phyloP scores from a whole-genome alignment of 371 early-diverging fungal species.

The Mortierella sp. region DNA sequence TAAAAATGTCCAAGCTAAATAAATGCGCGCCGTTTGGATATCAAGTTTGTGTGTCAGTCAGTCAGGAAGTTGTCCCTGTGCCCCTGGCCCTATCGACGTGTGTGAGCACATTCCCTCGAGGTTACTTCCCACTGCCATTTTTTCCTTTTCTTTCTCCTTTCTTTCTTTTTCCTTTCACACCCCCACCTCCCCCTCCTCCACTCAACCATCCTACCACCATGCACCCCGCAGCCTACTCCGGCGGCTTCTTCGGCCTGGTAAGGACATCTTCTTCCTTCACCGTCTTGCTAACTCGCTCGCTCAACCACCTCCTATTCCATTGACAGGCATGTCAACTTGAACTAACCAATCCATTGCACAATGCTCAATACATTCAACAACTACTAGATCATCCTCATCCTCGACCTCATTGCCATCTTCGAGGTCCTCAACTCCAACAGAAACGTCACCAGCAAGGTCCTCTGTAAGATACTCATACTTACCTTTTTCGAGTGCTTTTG shows the following conservation, averaged over 20 bases:
- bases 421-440: constrained; percentile 74
- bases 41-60: not conserved
- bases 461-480: constrained; percentile 31
- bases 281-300: not conserved
- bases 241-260: constrained; percentile 51
- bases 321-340: not conserved
- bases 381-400: constrained; percentile 63
- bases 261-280: not conserved
- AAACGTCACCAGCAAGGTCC: constrained; percentile 54
- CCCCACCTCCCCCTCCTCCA: not conserved
- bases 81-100: not conserved
- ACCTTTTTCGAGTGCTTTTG: not conserved
- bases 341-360: not conserved
- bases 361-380: not conserved
- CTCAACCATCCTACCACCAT: constrained; percentile 18
- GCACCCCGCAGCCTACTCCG: constrained; percentile 43
- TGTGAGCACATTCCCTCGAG: not conserved
- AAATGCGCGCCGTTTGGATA: not conserved
- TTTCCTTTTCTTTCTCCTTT: not conserved
- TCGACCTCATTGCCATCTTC: constrained; percentile 72
- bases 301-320: not conserved
- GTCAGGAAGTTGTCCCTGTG: not conserved
- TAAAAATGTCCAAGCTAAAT: not conserved
- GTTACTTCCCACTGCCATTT: not conserved
- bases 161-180: not conserved